These are phyloP conservation scores for Monilinia laxa DNA, from an alignment of 2,329 filamentous ascomycete genomes.

Conservation along the genomic window DNA sequence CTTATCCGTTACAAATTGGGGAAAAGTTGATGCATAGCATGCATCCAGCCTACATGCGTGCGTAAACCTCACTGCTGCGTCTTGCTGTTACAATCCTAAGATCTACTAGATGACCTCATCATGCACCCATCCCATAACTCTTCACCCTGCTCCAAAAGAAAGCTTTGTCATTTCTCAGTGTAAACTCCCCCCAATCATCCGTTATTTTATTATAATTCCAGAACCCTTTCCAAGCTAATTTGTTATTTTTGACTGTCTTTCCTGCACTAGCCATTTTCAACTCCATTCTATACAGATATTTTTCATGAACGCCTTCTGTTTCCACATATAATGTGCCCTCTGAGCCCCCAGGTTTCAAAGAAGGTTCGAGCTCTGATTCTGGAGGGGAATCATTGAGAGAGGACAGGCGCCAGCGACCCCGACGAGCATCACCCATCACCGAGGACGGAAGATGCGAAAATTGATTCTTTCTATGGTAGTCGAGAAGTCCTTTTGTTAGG, in stretches of 20 bases:
- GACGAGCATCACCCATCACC: slow-evolving; percentile 67
- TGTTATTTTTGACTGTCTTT: slow-evolving; percentile 73
- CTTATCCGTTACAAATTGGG: not conserved
- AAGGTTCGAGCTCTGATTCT: slow-evolving; percentile 32
- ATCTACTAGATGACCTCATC: not conserved
- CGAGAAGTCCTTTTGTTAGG: slow-evolving; percentile 69
- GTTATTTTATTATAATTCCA: slow-evolving; percentile 89
- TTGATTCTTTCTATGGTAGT: slow-evolving; percentile 33
- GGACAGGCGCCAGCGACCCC: slow-evolving; percentile 64
- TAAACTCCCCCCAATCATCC: slow-evolving; percentile 86
- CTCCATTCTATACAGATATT: slow-evolving; percentile 85
- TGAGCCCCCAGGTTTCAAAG: slow-evolving; percentile 36
- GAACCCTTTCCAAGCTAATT: slow-evolving; percentile 83
- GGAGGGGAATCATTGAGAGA: slow-evolving; percentile 33
- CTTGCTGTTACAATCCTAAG: not conserved
- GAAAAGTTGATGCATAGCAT: not conserved
- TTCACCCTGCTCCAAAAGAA: slow-evolving; percentile 67
- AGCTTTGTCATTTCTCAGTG: slow-evolving; percentile 60
- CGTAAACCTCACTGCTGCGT: not conserved
- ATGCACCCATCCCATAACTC: slow-evolving; percentile 57
- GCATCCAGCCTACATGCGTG: not conserved
- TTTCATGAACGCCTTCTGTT: slow-evolving; percentile 74
- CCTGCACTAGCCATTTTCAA: slow-evolving; percentile 66
- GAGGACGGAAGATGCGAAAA: slow-evolving; percentile 43
- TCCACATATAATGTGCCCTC: slow-evolving; percentile 78